phyloP scores from a whole-genome alignment of 2,329 filamentous ascomycete species.

The Leptographium radiaticola region DNA sequence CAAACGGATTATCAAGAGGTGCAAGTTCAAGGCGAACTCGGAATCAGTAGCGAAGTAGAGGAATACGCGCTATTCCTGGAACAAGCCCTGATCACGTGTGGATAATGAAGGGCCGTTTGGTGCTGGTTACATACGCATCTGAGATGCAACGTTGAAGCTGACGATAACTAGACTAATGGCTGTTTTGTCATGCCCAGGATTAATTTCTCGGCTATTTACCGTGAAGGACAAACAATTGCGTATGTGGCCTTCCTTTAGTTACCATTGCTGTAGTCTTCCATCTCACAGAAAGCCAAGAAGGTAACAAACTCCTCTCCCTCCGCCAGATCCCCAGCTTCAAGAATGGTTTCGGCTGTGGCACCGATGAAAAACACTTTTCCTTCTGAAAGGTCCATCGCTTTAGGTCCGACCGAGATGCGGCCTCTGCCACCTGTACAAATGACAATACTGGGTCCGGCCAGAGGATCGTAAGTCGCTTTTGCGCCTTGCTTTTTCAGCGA shows the following conservation, averaged over 20 bases:
- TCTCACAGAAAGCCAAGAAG: conserved; percentile 90
- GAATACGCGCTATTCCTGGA: too few relatives aligned
- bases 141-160: too few relatives aligned
- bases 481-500: conserved; percentile 57
- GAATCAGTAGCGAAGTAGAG: too few relatives aligned
- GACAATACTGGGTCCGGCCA: conserved; percentile 81
- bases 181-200: too few relatives aligned
- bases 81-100: too few relatives aligned
- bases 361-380: conserved; percentile 78
- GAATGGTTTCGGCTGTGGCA: conserved; percentile 67
- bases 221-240: too few relatives aligned
- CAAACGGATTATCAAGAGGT: too few relatives aligned
- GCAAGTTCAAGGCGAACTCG: too few relatives aligned
- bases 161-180: too few relatives aligned
- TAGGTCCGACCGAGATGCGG: conserved; percentile 73
- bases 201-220: too few relatives aligned
- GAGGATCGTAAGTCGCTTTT: conserved; percentile 77
- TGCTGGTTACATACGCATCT: too few relatives aligned
- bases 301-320: conserved; percentile 63
- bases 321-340: conserved; percentile 49
- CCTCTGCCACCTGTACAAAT: conserved; percentile 80
- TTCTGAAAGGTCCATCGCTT: conserved; percentile 58
- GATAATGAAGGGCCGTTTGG: too few relatives aligned
- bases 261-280: conserved; percentile 38
- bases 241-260: neutral